Evolutionary conservation across 2,329 filamentous ascomycete species (phyloP), one percentile per base, ranked within the genome.

Genomic region (Pseudogymnoascus destructans): DNA sequence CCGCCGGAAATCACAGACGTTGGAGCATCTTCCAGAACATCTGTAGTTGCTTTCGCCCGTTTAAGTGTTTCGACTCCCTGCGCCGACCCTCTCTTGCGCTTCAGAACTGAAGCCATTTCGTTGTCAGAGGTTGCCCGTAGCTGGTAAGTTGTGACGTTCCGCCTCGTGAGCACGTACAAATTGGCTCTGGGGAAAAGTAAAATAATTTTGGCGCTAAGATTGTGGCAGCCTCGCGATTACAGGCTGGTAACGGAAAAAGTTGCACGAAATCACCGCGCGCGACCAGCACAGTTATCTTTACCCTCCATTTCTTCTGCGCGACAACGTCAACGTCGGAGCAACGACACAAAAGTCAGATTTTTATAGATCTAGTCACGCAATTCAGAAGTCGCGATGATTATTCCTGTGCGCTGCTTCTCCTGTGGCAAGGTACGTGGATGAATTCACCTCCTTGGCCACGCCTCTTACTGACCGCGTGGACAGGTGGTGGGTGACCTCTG

Each of bases 401-500:
- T 98, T 66, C 93, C 93, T 2, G 89, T 98, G 64, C 89, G 93
- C 66, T 98, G 93, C 77, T 98, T 98, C 75, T 97, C 93, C 60
- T 98, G 93, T 73, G 93, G 93, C 73, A 98, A 98, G 88, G 93
- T 95, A 74, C 61, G 73, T 65, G 10, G 17, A 52, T 30, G 25
- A 6, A 52, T 52, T 52, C n/a, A 56, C 36, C 54, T n/a, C 54
- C 17, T 56, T 27, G 17, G 10, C 35, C n/a, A 23, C 42, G n/a
- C 35, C 46, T n/a, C 57, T 42, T 42, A 17, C 30, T 23, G 30
- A 33, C 11, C 58, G 36, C 33, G 58, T 60, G 49, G 38, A 46
- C 15, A 55, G 93, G 93, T 98, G 71, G 89, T 91, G 60, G 93
- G 89, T 63, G 93, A 98, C 73, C 84, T 98, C 58, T 98, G 93